Conservation (phyloP, 2,329 filamentous ascomycete species). For the Stemphylium lycopersici region DNA sequence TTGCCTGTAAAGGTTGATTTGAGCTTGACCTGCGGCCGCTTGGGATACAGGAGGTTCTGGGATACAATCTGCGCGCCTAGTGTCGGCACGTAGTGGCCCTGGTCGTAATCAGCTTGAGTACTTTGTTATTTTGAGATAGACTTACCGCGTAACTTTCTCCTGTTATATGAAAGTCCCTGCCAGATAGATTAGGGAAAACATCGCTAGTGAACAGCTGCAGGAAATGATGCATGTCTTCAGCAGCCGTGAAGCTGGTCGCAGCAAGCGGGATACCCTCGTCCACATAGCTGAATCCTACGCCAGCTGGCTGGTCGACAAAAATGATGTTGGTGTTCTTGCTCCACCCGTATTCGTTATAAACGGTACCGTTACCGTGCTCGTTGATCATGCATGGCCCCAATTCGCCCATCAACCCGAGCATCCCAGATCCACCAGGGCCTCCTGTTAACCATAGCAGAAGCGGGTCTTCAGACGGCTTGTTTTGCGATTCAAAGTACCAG, state of each 20-base stretch:
- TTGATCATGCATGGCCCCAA: constrained; percentile 49
- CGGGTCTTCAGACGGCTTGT: constrained; percentile 45
- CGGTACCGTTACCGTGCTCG: constrained; percentile 46
- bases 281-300: constrained; percentile 49
- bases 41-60: constrained; percentile 52
- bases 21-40: constrained; percentile 51
- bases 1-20: constrained; percentile 57
- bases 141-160: constrained; percentile 58
- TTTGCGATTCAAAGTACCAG: constrained; percentile 54
- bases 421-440: constrained; percentile 46
- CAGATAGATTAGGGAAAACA: constrained; percentile 52
- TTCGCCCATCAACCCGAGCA: constrained; percentile 48
- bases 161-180: constrained; percentile 54
- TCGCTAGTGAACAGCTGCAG: constrained; percentile 56
- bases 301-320: constrained; percentile 49
- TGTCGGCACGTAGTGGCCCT: constrained; percentile 57
- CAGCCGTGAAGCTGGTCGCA: constrained; percentile 51
- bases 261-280: constrained; percentile 46
- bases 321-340: constrained; percentile 46
- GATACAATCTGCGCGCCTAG: constrained; percentile 53
- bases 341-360: constrained; percentile 50
- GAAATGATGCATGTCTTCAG: constrained; percentile 58
- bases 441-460: constrained; percentile 52
- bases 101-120: constrained; percentile 8
- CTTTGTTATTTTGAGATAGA: constrained; percentile 4